Conservation (phyloP, 495 filamentous ascomycete genomes). For the Symbiotaphrina buchneri region DNA sequence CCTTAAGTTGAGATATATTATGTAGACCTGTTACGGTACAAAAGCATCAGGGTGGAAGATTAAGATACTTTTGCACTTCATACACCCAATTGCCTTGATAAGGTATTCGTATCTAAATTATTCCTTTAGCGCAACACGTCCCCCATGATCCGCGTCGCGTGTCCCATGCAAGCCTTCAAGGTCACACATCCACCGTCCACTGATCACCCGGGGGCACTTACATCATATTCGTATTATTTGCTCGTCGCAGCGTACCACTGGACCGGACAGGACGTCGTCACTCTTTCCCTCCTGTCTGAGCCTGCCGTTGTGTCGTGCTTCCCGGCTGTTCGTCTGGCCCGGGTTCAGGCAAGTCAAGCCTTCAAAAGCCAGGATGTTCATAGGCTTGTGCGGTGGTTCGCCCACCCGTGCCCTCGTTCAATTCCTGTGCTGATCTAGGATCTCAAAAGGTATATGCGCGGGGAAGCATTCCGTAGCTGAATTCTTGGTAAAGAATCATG, state of each 20-base stretch:
- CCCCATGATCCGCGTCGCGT: neutral
- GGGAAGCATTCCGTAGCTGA: conserved; percentile 73
- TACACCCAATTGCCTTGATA: too few species aligned
- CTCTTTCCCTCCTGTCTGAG: too few species aligned
- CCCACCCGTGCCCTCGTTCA: conserved; percentile 4
- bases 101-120: conserved; percentile 36
- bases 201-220: too few species aligned
- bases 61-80: too few species aligned
- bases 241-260: neutral
- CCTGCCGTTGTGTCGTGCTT: too few species aligned
- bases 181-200: too few species aligned
- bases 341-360: neutral
- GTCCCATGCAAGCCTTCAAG: neutral
- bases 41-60: conserved; percentile 46
- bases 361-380: conserved; percentile 40
- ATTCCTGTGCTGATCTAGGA: conserved; percentile 7
- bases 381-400: conserved; percentile 80
- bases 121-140: neutral
- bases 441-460: conserved; percentile 52
- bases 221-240: neutral
- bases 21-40: conserved; percentile 61
- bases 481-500: conserved; percentile 56
- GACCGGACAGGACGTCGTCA: neutral
- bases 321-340: too few species aligned
- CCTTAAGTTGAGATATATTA: conserved; percentile 79